phyloP scores from a whole-genome alignment of 805 yeast species.

The Ogataea corticis region DNA sequence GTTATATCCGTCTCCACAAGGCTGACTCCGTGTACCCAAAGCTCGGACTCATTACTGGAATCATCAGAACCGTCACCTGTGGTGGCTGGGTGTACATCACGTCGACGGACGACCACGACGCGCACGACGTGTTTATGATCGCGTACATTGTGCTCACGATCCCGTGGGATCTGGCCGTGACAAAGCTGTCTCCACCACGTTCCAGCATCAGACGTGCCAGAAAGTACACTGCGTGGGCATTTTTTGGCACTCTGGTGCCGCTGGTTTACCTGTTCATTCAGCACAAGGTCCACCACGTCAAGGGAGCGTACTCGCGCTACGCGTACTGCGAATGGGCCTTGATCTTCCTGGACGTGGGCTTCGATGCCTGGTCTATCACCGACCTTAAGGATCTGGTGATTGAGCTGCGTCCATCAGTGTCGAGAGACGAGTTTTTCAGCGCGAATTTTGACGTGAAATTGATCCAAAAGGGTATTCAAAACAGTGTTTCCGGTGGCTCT shows the following conservation, averaged over 20 bases:
- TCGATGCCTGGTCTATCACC: conserved; percentile 74
- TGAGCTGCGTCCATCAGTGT: conserved; percentile 32
- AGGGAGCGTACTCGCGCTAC: conserved; percentile 96
- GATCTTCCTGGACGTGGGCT: conserved; percentile 77
- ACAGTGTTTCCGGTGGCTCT: not conserved
- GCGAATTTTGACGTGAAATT: conserved; percentile 26
- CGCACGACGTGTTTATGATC: conserved; percentile 95
- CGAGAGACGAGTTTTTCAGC: conserved; percentile 26
- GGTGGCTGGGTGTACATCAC: conserved; percentile 99
- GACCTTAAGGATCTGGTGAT: conserved; percentile 72
- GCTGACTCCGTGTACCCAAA: conserved; percentile 38
- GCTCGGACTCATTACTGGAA: conserved; percentile 59
- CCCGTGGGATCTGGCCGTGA: conserved; percentile 82
- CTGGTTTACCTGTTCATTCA: conserved; percentile 86
- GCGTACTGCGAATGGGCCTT: conserved; percentile 95
- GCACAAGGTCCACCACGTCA: conserved; percentile 80
- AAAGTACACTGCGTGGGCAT: conserved; percentile 52
- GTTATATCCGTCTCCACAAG: conserved; percentile 48
- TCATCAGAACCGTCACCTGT: conserved; percentile 88
- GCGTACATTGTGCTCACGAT: conserved; percentile 81
- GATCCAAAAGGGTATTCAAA: conserved; percentile 8
- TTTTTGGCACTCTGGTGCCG: conserved; percentile 77
- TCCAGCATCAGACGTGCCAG: conserved; percentile 53
- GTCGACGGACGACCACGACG: conserved; percentile 94
- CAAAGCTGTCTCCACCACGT: conserved; percentile 46